Evolutionary conservation across 2,329 filamentous ascomycete species (phyloP).

Genomic region (Iodosphaeria phyllophila): DNA sequence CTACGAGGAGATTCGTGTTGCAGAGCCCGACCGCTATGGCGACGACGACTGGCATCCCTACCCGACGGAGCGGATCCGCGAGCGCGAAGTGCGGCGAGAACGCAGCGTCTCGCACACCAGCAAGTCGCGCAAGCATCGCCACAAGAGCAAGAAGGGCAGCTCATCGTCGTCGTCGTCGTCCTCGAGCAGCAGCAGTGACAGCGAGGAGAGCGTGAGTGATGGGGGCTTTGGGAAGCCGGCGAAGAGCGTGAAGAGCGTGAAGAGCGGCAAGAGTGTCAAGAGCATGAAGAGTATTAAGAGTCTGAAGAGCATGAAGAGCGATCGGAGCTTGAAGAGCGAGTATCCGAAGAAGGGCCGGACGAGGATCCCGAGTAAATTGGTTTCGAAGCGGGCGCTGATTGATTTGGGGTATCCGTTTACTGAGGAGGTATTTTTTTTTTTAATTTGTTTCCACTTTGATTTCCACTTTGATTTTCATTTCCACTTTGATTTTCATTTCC

Average conservation of each 20-base stretch:
- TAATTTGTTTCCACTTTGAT: conserved; percentile 1
- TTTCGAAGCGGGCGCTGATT: conserved; percentile 62
- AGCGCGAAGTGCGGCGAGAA: conserved; percentile 36
- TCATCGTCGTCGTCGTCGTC: conserved; percentile 23
- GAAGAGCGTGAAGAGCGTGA: too few species aligned
- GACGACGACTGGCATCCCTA: conserved; percentile 54
- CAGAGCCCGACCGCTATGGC: conserved; percentile 48
- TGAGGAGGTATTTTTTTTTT: conserved; percentile 47
- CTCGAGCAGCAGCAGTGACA: conserved; percentile 25
- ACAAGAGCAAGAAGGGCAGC: conserved; percentile 11
- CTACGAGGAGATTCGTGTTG: conserved; percentile 47
- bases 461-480: background rate
- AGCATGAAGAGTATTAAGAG: too few species aligned
- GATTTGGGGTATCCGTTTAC: conserved; percentile 75
- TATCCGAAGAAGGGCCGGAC: conserved; percentile 80
- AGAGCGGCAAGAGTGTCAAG: conserved; percentile 23
- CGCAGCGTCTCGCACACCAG: conserved; percentile 23
- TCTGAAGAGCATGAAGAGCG: conserved; percentile 23
- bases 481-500: too few species aligned
- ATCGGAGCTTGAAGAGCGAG: conserved; percentile 34
- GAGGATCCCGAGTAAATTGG: conserved; percentile 62
- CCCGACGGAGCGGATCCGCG: conserved; percentile 37
- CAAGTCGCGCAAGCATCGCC: conserved; percentile 18
- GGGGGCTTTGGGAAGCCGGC: too few species aligned
- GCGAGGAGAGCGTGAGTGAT: too few species aligned